These are phyloP conservation scores for Dacryopinax primogenitus DNA, from an alignment of 768 basidiomycete genomes.

Conservation along the genomic window DNA sequence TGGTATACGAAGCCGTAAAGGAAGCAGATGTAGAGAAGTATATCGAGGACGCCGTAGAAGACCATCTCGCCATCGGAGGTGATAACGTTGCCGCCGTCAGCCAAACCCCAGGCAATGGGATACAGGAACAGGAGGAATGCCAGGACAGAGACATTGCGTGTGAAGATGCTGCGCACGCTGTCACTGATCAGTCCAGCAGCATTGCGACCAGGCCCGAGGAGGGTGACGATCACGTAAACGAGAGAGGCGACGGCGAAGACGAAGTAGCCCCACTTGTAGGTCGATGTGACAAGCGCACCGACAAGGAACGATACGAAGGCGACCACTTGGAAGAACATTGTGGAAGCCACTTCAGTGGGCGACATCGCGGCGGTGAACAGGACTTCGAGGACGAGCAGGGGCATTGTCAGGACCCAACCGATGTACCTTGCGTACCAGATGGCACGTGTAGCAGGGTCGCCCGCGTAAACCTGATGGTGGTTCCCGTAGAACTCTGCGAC, in stretches of 20 bases:
- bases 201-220: slow-evolving; percentile 17
- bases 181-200: slow-evolving; percentile 25
- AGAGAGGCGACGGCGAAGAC: slow-evolving; percentile 36
- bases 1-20: slow-evolving; percentile 20
- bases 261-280: slow-evolving; percentile 46
- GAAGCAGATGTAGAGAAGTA: slow-evolving; percentile 23
- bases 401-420: slow-evolving; percentile 46
- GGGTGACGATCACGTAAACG: slow-evolving; percentile 38
- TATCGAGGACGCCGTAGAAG: slow-evolving; percentile 32
- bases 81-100: slow-evolving; percentile 42
- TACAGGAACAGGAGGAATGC: slow-evolving; percentile 44
- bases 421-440: slow-evolving; percentile 44
- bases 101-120: slow-evolving; percentile 45
- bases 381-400: slow-evolving; percentile 37
- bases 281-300: slow-evolving; percentile 38
- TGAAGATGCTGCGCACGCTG: slow-evolving; percentile 24
- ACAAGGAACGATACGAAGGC: slow-evolving; percentile 39
- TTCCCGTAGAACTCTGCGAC: slow-evolving; percentile 33
- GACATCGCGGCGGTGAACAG: slow-evolving; percentile 38
- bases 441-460: slow-evolving; percentile 27
- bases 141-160: slow-evolving; percentile 32
- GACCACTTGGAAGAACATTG: slow-evolving; percentile 31
- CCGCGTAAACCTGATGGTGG: slow-evolving; percentile 10
- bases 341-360: slow-evolving; percentile 36
- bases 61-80: slow-evolving; percentile 41